Conservation (phyloP, 208 protist genomes). For the Crithidia bombi region DNA sequence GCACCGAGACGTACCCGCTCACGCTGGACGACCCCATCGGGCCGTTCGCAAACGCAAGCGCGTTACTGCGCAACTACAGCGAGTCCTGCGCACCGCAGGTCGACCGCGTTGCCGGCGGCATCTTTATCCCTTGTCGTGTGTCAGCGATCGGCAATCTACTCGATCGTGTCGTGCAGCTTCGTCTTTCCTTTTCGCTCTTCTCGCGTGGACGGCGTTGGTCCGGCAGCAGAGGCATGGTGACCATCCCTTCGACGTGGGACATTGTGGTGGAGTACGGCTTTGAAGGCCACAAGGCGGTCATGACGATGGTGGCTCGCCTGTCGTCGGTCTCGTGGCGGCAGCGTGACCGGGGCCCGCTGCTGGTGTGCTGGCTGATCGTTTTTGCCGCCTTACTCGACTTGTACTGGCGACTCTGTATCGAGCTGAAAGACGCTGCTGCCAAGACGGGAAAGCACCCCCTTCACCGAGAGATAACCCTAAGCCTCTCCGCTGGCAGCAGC, state of each 20-base stretch:
- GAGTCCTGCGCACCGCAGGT: constrained; percentile 38
- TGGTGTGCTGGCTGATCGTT: constrained; percentile 19
- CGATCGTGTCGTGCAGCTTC: constrained; percentile 39
- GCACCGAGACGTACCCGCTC: constrained; percentile 25
- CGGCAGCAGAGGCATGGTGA: constrained; percentile 18
- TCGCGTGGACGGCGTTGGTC: constrained; percentile 27
- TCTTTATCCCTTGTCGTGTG: constrained; percentile 46
- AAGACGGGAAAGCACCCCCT: constrained; percentile 5
- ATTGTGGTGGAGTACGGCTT: constrained; percentile 45
- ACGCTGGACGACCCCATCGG: constrained; percentile 36
- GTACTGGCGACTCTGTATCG: constrained; percentile 12
- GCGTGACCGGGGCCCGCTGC: constrained; percentile 18
- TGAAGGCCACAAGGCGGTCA: constrained; percentile 47
- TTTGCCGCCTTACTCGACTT: constrained; percentile 19
- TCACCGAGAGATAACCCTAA: background rate
- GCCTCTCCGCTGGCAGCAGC: background rate
- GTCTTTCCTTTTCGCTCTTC: constrained; percentile 47
- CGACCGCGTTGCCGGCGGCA: constrained; percentile 30
- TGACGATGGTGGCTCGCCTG: constrained; percentile 37
- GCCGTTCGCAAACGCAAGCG: constrained; percentile 32
- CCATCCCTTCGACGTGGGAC: constrained; percentile 41
- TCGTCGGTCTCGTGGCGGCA: constrained; percentile 20
- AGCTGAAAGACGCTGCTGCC: constrained; percentile 11
- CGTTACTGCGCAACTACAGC: constrained; percentile 22
- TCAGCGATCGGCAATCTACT: constrained; percentile 46